A percentile compares a stretch with the other conserved stretches of the same genome.
phyloP scores from a whole-genome alignment of 1,139 yeast species.

The Hemisphaericaspora xylofermentans region DNA sequence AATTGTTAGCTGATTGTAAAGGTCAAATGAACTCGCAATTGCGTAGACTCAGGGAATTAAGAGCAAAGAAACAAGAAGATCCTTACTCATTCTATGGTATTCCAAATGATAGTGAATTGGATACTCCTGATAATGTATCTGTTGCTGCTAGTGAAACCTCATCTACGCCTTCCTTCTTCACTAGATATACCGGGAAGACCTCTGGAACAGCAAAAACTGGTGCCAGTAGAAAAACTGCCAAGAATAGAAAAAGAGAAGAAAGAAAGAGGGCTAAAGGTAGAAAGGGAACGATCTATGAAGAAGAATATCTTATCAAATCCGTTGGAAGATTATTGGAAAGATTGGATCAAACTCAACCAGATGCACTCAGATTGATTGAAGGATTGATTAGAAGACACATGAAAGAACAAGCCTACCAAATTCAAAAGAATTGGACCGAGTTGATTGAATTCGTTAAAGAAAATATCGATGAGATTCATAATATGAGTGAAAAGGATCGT shows the following conservation, averaged over 20 bases:
- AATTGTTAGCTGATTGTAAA: constrained; percentile 86
- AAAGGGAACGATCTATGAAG: constrained; percentile 96
- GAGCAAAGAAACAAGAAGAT: constrained; percentile 78
- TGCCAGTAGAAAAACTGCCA: constrained; percentile 87
- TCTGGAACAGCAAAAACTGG: constrained; percentile 96
- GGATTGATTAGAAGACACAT: constrained; percentile 71
- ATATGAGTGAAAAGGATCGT: constrained; percentile 78
- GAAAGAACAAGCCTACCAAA: constrained; percentile 79
- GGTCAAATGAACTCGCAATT: constrained; percentile 83
- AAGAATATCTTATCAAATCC: constrained; percentile 86
- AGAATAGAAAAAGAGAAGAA: constrained; percentile 91
- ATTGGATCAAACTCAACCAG: constrained; percentile 69
- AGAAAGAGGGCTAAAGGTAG: constrained; percentile 95
- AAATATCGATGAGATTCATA: constrained; percentile 71
- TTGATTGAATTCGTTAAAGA: constrained; percentile 55
- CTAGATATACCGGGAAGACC: constrained; percentile 94
- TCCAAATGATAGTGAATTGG: constrained; percentile 65
- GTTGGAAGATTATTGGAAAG: constrained; percentile 87
- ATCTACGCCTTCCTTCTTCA: constrained; percentile 88
- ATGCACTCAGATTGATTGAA: constrained; percentile 70
- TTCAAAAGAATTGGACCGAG: constrained; percentile 68
- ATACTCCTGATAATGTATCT: constrained; percentile 89
- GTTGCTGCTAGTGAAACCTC: constrained; percentile 94
- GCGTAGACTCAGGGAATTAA: constrained; percentile 76
- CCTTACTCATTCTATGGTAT: constrained; percentile 80